A percentile compares a stretch with the other conserved stretches of the same genome.
These are phyloP conservation scores for Dryadomyces quercus-mongolicae DNA, from an alignment of 2,329 filamentous ascomycete genomes.

Conservation along the genomic window DNA sequence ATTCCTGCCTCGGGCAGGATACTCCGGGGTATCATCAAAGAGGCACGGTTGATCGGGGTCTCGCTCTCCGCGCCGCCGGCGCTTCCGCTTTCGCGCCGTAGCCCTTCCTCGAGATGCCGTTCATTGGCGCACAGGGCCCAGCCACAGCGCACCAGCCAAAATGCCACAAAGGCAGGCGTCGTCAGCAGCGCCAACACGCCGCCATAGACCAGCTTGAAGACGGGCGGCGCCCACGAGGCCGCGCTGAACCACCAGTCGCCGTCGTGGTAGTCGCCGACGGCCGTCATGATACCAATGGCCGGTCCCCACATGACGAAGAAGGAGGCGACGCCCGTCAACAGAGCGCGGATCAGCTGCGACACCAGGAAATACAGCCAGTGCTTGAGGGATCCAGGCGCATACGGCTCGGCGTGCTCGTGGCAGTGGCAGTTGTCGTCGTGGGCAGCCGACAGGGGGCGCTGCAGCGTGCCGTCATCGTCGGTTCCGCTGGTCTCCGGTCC, in stretches of 20 bases:
- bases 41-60: not conserved
- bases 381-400: conserved; percentile 15
- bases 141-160: conserved; percentile 38
- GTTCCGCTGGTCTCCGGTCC: not conserved
- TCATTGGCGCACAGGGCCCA: conserved; percentile 22
- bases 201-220: conserved; percentile 38
- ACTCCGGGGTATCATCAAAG: conserved; percentile 1
- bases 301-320: conserved; percentile 32
- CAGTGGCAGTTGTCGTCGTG: conserved; percentile 11
- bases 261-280: conserved; percentile 22
- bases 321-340: conserved; percentile 23
- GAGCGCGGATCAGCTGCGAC: conserved; percentile 23
- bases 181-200: conserved; percentile 31
- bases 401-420: conserved; percentile 11
- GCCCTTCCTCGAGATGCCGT: conserved; percentile 5
- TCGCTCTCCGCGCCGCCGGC: not conserved
- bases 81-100: not conserved
- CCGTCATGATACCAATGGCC: conserved; percentile 28
- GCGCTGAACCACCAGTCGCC: conserved; percentile 31
- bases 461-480: not conserved
- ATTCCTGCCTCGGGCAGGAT: not conserved
- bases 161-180: conserved; percentile 33
- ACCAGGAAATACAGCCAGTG: conserved; percentile 22
- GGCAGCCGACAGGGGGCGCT: not conserved
- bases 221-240: conserved; percentile 30